phyloP scores from a whole-genome alignment of 2,329 filamentous ascomycete genomes.

The Cladosporium sp. region DNA sequence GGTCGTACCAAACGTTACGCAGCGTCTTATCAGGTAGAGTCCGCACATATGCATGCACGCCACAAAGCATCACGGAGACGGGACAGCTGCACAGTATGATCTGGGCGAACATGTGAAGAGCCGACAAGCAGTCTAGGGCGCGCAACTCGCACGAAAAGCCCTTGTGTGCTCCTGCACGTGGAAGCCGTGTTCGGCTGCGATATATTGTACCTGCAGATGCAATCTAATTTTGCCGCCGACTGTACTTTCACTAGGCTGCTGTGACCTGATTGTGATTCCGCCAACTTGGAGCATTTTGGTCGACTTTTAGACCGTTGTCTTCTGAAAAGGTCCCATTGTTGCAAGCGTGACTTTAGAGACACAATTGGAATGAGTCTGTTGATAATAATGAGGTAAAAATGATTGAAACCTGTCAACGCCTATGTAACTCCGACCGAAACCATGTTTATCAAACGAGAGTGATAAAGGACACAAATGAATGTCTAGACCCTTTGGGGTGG shows the following conservation, averaged over 20 bases:
- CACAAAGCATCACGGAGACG: not conserved
- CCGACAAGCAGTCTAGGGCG: not conserved
- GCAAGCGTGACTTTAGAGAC: not conserved
- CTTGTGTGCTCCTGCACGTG: not conserved
- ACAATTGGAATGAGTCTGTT: not conserved
- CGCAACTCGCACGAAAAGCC: not conserved
- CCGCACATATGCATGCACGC: constrained; percentile 1
- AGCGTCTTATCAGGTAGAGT: not conserved
- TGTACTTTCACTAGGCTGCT: not conserved
- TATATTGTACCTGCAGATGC: not conserved
- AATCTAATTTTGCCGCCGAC: not conserved
- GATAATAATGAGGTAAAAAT: not conserved
- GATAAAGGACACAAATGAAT: not conserved
- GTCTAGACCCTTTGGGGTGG: not conserved
- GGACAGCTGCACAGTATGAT: not conserved
- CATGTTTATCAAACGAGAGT: not conserved
- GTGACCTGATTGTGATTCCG: too few species aligned
- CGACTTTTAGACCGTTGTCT: not conserved
- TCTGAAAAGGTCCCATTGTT: not conserved
- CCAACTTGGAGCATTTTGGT: too few species aligned
- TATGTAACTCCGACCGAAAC: not conserved
- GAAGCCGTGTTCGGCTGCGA: not conserved
- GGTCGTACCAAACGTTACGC: not conserved
- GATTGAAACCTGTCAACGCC: not conserved
- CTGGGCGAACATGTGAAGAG: constrained; percentile 1